A percentile compares a stretch with the other conserved stretches of the same genome.
These are phyloP conservation scores for Solidago caesia DNA, from an alignment of 129 eudicot genomes.

Conservation along the genomic window DNA sequence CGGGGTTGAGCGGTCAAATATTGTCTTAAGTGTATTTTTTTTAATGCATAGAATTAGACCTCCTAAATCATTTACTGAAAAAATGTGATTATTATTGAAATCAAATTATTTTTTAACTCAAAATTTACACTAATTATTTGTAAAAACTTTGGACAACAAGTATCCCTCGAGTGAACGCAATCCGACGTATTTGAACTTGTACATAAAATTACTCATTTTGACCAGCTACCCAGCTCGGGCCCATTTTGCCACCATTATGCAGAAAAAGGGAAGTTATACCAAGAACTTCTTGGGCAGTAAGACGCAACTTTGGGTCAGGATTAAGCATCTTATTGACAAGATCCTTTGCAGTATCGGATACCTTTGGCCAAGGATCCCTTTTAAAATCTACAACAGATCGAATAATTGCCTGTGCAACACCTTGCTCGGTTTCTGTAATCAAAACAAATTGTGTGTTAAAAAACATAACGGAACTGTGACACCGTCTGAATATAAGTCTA, in stretches of 20 bases:
- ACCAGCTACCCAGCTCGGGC: not conserved
- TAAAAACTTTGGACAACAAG: not conserved
- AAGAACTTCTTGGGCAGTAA: constrained; percentile 85
- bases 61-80: not conserved
- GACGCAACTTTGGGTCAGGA: constrained; percentile 76
- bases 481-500: not conserved
- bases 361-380: constrained; percentile 94
- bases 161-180: not conserved
- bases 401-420: constrained; percentile 89
- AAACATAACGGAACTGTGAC: not conserved
- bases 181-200: not conserved
- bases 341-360: constrained; percentile 84
- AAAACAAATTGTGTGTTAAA: not conserved
- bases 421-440: constrained; percentile 79
- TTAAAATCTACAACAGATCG: constrained; percentile 76
- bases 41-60: not conserved
- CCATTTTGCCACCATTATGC: not conserved
- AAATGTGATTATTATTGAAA: not conserved
- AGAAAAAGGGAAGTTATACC: constrained; percentile 40
- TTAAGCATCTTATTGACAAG: constrained; percentile 86
- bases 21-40: too few relatives aligned
- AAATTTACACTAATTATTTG: not conserved
- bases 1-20: too few relatives aligned
- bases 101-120: not conserved
- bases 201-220: not conserved